Evolutionary conservation across 208 protist species (phyloP).

Genomic region (Trypanosoma rangeli): DNA sequence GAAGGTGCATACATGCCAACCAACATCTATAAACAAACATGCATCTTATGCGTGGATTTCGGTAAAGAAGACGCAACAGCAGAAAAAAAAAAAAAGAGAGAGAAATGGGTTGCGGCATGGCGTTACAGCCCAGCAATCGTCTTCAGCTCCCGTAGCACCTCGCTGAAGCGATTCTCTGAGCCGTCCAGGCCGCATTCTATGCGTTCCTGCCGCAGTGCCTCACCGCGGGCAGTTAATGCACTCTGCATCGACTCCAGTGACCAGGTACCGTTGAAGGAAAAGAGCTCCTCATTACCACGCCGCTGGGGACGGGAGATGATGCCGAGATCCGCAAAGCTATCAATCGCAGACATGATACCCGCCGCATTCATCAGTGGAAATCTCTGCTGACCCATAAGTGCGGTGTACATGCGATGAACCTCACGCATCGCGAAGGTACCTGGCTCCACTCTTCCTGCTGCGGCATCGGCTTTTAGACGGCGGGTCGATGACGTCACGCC

Average conservation of each 20-base stretch:
- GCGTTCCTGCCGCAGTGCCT: slow-evolving; percentile 51
- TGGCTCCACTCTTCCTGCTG: slow-evolving; percentile 21
- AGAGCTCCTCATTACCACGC: slow-evolving; percentile 59
- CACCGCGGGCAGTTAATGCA: slow-evolving; percentile 53
- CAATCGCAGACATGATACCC: slow-evolving; percentile 49
- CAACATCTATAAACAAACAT: no score
- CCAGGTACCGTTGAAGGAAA: slow-evolving; percentile 69
- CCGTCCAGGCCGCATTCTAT: slow-evolving; percentile 40
- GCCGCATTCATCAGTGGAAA: slow-evolving; percentile 68
- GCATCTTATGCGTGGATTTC: not conserved
- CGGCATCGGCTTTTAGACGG: not conserved
- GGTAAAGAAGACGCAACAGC: not conserved
- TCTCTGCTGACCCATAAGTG: slow-evolving; percentile 61
- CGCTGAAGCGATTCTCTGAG: slow-evolving; percentile 60
- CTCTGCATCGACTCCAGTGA: slow-evolving; percentile 56
- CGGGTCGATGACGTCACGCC: slow-evolving; percentile 2
- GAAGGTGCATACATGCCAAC: no score
- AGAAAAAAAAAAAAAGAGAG: slow-evolving; percentile 19
- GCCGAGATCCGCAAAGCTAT: slow-evolving; percentile 63
- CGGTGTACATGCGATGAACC: slow-evolving; percentile 66
- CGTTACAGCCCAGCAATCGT: slow-evolving; percentile 30
- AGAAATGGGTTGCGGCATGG: not conserved
- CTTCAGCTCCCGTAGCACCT: slow-evolving; percentile 56
- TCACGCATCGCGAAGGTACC: slow-evolving; percentile 49
- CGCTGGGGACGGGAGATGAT: slow-evolving; percentile 67